Evolutionary conservation across 768 basidiomycete genomes (phyloP).

Genomic region (Russula sp.): DNA sequence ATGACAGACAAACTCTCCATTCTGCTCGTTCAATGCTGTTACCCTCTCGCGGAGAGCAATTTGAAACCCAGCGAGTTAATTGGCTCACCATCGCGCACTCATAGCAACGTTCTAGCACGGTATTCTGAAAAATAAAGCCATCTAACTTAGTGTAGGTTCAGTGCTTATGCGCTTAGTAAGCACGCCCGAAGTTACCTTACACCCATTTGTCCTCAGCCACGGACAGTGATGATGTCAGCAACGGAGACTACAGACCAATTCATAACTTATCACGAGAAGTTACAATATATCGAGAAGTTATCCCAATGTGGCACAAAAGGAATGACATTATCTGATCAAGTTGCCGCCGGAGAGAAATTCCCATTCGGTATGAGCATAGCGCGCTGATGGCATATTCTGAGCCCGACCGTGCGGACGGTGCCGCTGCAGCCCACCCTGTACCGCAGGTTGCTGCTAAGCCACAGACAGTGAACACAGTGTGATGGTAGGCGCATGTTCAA

Average conservation of each 20-base stretch:
- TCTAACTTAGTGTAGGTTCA: not conserved
- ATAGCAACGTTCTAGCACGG: not conserved
- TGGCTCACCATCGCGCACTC: not conserved
- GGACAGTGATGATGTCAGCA: not conserved
- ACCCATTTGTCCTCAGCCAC: not conserved
- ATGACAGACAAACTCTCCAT: slow-evolving; percentile 22
- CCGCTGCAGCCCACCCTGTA: not conserved
- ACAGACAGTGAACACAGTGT: not conserved
- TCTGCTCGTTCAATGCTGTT: slow-evolving; percentile 13
- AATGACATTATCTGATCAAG: slow-evolving; percentile 1
- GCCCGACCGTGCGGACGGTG: not conserved
- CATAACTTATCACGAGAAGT: not conserved
- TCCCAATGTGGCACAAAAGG: slow-evolving; percentile 5
- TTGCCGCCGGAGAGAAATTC: not conserved
- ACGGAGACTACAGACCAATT: not conserved
- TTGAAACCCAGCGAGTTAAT: slow-evolving; percentile 23
- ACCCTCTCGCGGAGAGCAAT: slow-evolving; percentile 23
- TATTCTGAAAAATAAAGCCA: not conserved
- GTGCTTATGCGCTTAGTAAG: not conserved
- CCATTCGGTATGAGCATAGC: slow-evolving; percentile 1
- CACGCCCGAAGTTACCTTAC: slow-evolving; percentile 4
- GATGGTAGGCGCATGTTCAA: not conserved
- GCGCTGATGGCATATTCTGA: not conserved
- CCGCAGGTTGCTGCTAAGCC: not conserved
- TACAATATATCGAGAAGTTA: slow-evolving; percentile 1